These are phyloP conservation scores for Wolfiporia cocos DNA, from an alignment of 1,284 basidiomycete species.

Conservation along the genomic window DNA sequence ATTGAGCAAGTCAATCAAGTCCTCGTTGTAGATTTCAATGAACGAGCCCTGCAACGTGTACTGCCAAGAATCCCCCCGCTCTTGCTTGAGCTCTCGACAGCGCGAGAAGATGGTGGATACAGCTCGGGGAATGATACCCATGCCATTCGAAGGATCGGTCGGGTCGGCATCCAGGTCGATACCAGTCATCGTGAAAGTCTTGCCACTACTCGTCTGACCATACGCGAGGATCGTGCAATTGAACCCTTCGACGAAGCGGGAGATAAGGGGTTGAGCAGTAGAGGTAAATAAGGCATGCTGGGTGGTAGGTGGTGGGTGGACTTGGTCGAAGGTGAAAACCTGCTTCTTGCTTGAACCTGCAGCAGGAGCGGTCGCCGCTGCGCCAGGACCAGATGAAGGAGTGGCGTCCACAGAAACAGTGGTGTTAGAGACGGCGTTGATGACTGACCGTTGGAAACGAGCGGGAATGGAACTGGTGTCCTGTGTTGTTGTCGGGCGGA, in stretches of 20 bases:
- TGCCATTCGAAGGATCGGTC: slow-evolving; percentile 65
- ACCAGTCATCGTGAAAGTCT: slow-evolving; percentile 97
- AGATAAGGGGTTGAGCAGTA: slow-evolving; percentile 82
- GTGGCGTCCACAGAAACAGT: slow-evolving; percentile 71
- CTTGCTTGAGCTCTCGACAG: slow-evolving; percentile 71
- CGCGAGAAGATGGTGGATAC: slow-evolving; percentile 87
- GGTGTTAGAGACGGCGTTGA: slow-evolving; percentile 67
- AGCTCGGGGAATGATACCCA: slow-evolving; percentile 95
- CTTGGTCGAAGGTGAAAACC: slow-evolving; percentile 90
- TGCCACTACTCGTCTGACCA: slow-evolving; percentile 96
- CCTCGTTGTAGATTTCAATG: slow-evolving; percentile 98
- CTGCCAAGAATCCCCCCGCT: slow-evolving; percentile 67
- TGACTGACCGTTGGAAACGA: slow-evolving; percentile 88
- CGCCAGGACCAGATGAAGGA: slow-evolving; percentile 36
- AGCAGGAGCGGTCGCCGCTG: slow-evolving; percentile 45
- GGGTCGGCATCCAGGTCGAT: slow-evolving; percentile 81
- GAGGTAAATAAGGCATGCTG: slow-evolving; percentile 84
- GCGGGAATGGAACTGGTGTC: slow-evolving; percentile 83
- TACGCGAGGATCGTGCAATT: slow-evolving; percentile 98
- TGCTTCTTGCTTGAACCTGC: slow-evolving; percentile 70
- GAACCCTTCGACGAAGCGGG: slow-evolving; percentile 91
- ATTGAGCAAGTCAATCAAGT: slow-evolving; percentile 85
- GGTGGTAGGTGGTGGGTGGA: slow-evolving; percentile 77
- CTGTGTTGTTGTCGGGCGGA: slow-evolving; percentile 82
- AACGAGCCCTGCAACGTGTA: slow-evolving; percentile 82